These are phyloP conservation scores for Eimeria tenella DNA, from an alignment of 169 alveolate species.

Conservation along the genomic window DNA sequence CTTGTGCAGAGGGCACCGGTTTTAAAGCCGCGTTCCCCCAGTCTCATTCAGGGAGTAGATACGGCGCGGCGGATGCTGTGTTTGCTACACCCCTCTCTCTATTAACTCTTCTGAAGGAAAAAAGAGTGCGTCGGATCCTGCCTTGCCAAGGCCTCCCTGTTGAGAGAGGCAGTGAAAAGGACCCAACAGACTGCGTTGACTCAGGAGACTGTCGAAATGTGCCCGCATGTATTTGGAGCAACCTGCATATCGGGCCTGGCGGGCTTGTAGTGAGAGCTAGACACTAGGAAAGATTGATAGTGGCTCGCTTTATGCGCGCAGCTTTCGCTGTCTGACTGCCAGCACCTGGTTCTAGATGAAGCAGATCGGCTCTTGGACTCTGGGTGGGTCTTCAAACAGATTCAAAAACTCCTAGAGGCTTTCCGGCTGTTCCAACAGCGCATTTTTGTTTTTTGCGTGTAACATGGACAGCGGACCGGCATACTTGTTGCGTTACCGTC, in stretches of 20 bases:
- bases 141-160: background rate
- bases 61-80: conserved; percentile 65
- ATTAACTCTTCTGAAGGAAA: conserved; percentile 20
- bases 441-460: background rate
- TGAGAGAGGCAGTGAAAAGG: background rate
- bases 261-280: too few species aligned
- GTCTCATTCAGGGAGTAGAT: conserved; percentile 26
- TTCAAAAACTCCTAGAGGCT: background rate
- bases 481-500: too few species aligned
- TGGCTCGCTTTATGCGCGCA: background rate
- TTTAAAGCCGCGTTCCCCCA: conserved; percentile 65
- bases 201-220: too few species aligned
- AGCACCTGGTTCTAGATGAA: conserved; percentile 88
- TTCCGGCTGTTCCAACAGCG: background rate
- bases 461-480: too few species aligned
- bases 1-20: conserved; percentile 43
- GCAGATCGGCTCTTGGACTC: conserved; percentile 87
- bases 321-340: conserved; percentile 82
- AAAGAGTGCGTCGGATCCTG: conserved; percentile 30
- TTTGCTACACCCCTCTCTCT: conserved; percentile 40
- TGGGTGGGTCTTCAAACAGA: conserved; percentile 40
- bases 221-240: too few species aligned
- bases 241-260: too few species aligned
- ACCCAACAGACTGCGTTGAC: background rate
- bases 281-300: too few species aligned